Conservation (phyloP, 306 rosid genomes). For the Hylodesmum podocarpum region DNA sequence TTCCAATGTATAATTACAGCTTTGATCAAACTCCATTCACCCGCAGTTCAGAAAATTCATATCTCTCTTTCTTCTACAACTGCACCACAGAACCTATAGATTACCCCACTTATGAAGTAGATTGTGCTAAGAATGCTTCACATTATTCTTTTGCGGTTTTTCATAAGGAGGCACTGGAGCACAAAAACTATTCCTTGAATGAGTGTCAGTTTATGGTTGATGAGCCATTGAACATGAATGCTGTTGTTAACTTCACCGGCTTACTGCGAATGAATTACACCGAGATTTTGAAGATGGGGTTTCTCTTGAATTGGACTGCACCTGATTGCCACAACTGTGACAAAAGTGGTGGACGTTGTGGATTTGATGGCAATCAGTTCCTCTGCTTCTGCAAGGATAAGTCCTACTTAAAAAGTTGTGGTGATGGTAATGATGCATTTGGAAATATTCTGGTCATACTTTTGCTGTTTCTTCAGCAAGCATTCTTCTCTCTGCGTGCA, state of each 20-base stretch:
- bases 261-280: constrained; percentile 45
- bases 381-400: constrained; percentile 58
- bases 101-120: constrained; percentile 33
- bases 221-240: constrained; percentile 39
- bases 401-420: constrained; percentile 46
- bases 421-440: constrained; percentile 45
- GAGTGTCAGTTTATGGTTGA: constrained; percentile 47
- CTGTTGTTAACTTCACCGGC: constrained; percentile 2
- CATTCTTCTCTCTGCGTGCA: background rate
- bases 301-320: constrained; percentile 57
- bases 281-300: constrained; percentile 66
- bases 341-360: constrained; percentile 66
- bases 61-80: constrained; percentile 59
- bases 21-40: constrained; percentile 50
- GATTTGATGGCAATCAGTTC: constrained; percentile 41
- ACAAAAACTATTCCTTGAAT: constrained; percentile 35
- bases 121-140: constrained; percentile 48
- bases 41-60: constrained; percentile 27
- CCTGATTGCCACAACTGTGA: constrained; percentile 54
- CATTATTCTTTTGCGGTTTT: constrained; percentile 58
- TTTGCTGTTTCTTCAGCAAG: background rate
- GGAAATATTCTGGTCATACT: background rate
- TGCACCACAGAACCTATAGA: constrained; percentile 49
- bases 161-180: constrained; percentile 44
- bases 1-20: constrained; percentile 50